phyloP scores from a whole-genome alignment of 2,329 filamentous ascomycete genomes.

The Phoma sp. region DNA sequence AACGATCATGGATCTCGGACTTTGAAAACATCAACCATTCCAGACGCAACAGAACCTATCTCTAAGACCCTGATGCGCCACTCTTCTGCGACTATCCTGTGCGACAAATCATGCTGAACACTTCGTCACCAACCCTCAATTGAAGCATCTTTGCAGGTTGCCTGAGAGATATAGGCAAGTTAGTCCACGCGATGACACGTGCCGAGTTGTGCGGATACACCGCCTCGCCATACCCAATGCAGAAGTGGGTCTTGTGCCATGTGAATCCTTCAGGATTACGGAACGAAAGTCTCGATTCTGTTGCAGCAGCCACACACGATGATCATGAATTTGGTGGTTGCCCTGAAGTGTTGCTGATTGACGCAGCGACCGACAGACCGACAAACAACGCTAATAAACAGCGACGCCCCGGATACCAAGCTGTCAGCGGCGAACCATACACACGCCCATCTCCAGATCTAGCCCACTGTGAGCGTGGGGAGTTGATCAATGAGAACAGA shows the following conservation, averaged over 20 bases:
- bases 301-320: background rate
- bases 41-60: background rate
- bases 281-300: constrained; percentile 8
- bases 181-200: background rate
- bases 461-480: constrained; percentile 19
- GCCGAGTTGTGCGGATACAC: constrained; percentile 8
- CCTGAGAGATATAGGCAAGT: background rate
- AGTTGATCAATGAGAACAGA: constrained; percentile 31
- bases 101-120: background rate
- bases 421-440: constrained; percentile 26
- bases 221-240: constrained; percentile 3
- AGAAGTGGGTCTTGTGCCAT: constrained; percentile 19
- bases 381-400: constrained; percentile 19
- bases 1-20: background rate
- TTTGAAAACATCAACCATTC: background rate
- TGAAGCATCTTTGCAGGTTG: background rate
- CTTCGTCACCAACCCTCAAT: background rate
- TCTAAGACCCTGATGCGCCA: background rate
- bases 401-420: constrained; percentile 26
- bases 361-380: constrained; percentile 24
- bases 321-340: constrained; percentile 5
- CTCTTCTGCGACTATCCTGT: background rate
- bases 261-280: constrained; percentile 9
- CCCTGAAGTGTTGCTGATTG: background rate
- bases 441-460: constrained; percentile 15